These are phyloP conservation scores for Schizosaccharomyces versatilis DNA, from an alignment of 1,139 yeast genomes.

Conservation along the genomic window DNA sequence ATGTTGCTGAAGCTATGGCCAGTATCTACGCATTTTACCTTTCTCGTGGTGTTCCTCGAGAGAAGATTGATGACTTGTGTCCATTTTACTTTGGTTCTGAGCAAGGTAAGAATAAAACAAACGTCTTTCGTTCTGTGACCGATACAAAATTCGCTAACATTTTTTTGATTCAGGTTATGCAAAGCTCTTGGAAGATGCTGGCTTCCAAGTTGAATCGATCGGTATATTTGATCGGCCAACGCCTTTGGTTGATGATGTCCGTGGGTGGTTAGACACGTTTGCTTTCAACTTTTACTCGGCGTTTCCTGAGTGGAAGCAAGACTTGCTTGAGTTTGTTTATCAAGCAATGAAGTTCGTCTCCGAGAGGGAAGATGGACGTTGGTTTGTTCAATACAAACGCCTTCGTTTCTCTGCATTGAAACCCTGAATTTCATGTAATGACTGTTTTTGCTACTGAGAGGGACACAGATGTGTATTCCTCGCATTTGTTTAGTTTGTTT, in stretches of 20 bases:
- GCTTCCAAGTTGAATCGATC: slow-evolving; percentile 2
- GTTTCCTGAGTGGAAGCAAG: background rate
- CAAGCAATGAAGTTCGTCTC: background rate
- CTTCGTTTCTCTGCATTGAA: background rate
- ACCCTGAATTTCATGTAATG: no score
- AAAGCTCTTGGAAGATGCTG: slow-evolving; percentile 4
- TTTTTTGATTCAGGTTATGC: background rate
- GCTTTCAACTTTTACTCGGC: background rate
- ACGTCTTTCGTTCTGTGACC: background rate
- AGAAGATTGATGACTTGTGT: slow-evolving; percentile 3
- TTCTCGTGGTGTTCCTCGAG: slow-evolving; percentile 4
- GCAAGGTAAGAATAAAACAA: slow-evolving; percentile 1
- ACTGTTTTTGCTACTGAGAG: no score
- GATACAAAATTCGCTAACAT: background rate
- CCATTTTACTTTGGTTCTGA: slow-evolving; percentile 6
- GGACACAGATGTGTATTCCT: no score
- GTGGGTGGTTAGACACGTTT: background rate
- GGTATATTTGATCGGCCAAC: slow-evolving; percentile 1
- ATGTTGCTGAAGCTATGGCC: slow-evolving; percentile 5
- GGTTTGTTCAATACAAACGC: background rate
- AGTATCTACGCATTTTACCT: slow-evolving; percentile 3
- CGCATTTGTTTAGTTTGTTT: no score
- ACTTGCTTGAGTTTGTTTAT: background rate
- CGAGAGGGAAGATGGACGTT: background rate
- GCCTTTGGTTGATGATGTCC: background rate